These are phyloP conservation scores for Amoebophrya sp. DNA, from an alignment of 169 alveolate species.

Conservation along the genomic window DNA sequence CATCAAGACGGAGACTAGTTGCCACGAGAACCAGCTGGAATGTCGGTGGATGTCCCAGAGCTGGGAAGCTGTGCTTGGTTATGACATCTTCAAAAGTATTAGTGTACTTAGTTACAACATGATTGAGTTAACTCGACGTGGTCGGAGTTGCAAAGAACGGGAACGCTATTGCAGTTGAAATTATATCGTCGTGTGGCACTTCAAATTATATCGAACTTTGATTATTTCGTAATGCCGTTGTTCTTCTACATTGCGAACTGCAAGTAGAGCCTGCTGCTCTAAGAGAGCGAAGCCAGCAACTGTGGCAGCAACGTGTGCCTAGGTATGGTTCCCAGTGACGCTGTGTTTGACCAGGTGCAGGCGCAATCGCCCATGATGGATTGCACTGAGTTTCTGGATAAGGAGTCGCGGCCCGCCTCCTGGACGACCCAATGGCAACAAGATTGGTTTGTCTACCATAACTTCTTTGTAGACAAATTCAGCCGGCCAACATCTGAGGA, in stretches of 20 bases:
- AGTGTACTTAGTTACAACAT: too few species aligned
- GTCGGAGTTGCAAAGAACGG: too few species aligned
- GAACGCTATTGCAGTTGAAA: too few species aligned
- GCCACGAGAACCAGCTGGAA: background rate
- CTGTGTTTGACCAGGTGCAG: background rate
- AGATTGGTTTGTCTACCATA: constrained; percentile 32
- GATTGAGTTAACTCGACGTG: too few species aligned
- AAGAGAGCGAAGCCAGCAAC: too few species aligned
- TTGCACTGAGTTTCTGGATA: background rate
- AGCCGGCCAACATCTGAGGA: too few species aligned
- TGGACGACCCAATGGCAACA: constrained; percentile 33
- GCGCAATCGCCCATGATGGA: constrained; percentile 5
- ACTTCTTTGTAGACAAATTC: background rate
- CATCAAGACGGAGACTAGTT: background rate
- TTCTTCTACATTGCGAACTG: too few species aligned
- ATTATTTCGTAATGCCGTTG: too few species aligned
- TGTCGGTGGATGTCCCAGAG: background rate
- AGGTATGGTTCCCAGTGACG: background rate
- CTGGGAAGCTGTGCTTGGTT: background rate
- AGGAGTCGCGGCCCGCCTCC: background rate
- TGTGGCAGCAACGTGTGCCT: background rate
- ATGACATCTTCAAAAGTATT: too few species aligned
- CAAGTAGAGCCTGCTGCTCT: too few species aligned
- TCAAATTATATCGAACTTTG: too few species aligned
- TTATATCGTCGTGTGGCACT: too few species aligned